Conservation (phyloP, 2,329 filamentous ascomycete species). For the Trichoderma citrinoviride region DNA sequence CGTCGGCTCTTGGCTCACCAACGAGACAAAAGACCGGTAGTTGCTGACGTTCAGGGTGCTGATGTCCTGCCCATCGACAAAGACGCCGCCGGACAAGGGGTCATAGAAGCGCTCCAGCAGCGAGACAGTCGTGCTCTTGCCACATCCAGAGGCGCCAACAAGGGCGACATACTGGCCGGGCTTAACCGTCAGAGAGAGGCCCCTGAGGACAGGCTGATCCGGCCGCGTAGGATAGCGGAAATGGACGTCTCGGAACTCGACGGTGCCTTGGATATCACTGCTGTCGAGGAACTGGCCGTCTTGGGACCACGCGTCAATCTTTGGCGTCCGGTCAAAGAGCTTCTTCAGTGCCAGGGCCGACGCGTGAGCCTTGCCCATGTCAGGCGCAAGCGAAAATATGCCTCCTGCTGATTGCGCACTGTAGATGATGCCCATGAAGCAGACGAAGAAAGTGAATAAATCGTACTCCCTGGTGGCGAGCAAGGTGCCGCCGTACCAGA, state of each 20-base stretch:
- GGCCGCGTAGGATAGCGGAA: constrained; percentile 92
- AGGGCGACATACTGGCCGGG: constrained; percentile 84
- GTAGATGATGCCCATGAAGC: constrained; percentile 84
- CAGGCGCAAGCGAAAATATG: constrained; percentile 84
- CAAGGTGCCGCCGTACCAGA: constrained; percentile 85
- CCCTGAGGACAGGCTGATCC: constrained; percentile 87
- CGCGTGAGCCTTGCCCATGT: constrained; percentile 89
- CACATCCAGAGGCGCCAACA: constrained; percentile 91
- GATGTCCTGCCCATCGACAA: constrained; percentile 80
- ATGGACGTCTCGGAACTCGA: constrained; percentile 90
- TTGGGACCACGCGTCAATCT: constrained; percentile 76
- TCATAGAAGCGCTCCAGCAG: constrained; percentile 95
- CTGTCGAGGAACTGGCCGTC: constrained; percentile 61
- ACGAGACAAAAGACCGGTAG: constrained; percentile 78
- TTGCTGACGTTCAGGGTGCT: constrained; percentile 77
- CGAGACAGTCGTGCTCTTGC: constrained; percentile 90
- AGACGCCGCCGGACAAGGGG: constrained; percentile 74
- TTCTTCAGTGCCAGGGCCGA: constrained; percentile 77
- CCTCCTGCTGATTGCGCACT: constrained; percentile 88
- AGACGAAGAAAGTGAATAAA: constrained; percentile 88
- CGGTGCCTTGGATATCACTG: constrained; percentile 63
- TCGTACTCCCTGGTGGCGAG: constrained; percentile 69
- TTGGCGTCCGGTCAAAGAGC: constrained; percentile 78
- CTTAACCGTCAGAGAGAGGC: constrained; percentile 69
- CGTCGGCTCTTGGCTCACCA: constrained; percentile 93